Conservation (phyloP, 495 filamentous ascomycete species). For the Neurospora sp. region DNA sequence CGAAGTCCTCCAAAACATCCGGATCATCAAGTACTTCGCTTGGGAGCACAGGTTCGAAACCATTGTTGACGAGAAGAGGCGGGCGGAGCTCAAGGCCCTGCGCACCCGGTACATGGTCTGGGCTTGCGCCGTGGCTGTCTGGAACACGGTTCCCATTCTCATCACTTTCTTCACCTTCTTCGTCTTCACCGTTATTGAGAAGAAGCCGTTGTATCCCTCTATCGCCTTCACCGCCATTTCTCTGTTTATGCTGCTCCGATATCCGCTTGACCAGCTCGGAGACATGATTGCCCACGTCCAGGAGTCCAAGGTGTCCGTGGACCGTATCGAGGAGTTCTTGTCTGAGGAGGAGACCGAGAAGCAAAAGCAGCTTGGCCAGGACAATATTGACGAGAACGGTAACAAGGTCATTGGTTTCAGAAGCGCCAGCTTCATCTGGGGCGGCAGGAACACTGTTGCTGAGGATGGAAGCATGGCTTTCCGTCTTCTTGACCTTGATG, state of each 20-base stretch:
- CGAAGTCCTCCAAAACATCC: constrained; percentile 93
- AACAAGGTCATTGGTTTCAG: constrained; percentile 71
- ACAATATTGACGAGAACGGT: constrained; percentile 48
- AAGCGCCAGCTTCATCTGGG: constrained; percentile 82
- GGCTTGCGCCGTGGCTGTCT: constrained; percentile 83
- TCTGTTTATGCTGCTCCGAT: constrained; percentile 87
- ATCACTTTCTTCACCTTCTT: constrained; percentile 96
- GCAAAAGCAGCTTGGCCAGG: constrained; percentile 68
- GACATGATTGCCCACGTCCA: constrained; percentile 99
- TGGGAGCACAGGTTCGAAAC: constrained; percentile 91
- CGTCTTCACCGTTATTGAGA: constrained; percentile 83
- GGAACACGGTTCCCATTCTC: constrained; percentile 90
- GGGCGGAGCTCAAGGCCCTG: constrained; percentile 65
- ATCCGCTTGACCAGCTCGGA: constrained; percentile 90
- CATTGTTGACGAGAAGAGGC: constrained; percentile 79
- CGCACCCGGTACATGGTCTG: constrained; percentile 81
- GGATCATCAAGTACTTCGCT: constrained; percentile 99
- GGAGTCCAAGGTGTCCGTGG: constrained; percentile 93
- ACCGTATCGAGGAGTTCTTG: constrained; percentile 92
- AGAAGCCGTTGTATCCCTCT: constrained; percentile 81
- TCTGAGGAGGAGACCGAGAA: constrained; percentile 95
- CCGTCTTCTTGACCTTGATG: constrained; percentile 68
- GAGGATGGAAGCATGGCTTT: constrained; percentile 57
- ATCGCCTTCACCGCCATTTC: constrained; percentile 95
- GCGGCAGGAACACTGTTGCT: constrained; percentile 51